Percentiles rank a stretch among this genome's conserved stretches.
Evolutionary conservation across 1,284 basidiomycete genomes (phyloP).

Genomic region (Microbotryum scabiosae): DNA sequence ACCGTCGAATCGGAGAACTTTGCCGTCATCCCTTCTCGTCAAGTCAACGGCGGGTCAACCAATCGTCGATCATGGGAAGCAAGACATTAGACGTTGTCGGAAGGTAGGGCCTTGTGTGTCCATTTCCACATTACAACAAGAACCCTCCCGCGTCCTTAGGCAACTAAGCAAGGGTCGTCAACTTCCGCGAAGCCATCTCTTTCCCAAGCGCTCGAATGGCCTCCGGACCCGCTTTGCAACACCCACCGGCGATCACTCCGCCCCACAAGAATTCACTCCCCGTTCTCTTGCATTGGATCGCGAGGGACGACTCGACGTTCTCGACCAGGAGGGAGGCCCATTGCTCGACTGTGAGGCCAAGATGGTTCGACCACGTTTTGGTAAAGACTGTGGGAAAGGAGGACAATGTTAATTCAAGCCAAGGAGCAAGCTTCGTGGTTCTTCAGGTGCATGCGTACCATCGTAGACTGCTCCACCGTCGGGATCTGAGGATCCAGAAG

Average conservation of each 20-base stretch:
- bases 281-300: background rate
- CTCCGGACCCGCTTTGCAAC: slow-evolving; percentile 25
- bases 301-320: slow-evolving; percentile 5
- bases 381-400: slow-evolving; percentile 5
- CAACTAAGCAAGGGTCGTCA: too few relatives aligned
- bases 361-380: slow-evolving; percentile 22
- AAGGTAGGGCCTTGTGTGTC: too few relatives aligned
- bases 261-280: background rate
- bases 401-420: too few relatives aligned
- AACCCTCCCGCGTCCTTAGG: too few relatives aligned
- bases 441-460: background rate
- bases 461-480: slow-evolving; percentile 28
- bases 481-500: slow-evolving; percentile 11
- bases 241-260: slow-evolving; percentile 23
- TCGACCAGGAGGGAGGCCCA: slow-evolving; percentile 18
- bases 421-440: background rate
- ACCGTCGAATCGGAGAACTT: too few relatives aligned
- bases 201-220: slow-evolving; percentile 16
- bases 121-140: too few relatives aligned
- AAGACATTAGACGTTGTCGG: too few relatives aligned
- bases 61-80: too few relatives aligned
- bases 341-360: slow-evolving; percentile 13
- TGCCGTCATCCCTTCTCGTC: too few relatives aligned
- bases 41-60: too few relatives aligned
- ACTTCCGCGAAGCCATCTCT: background rate